Evolutionary conservation across 2,329 filamentous ascomycete genomes (phyloP), one percentile per base, ranked within the genome.

Genomic region (Aspergillus fructus): DNA sequence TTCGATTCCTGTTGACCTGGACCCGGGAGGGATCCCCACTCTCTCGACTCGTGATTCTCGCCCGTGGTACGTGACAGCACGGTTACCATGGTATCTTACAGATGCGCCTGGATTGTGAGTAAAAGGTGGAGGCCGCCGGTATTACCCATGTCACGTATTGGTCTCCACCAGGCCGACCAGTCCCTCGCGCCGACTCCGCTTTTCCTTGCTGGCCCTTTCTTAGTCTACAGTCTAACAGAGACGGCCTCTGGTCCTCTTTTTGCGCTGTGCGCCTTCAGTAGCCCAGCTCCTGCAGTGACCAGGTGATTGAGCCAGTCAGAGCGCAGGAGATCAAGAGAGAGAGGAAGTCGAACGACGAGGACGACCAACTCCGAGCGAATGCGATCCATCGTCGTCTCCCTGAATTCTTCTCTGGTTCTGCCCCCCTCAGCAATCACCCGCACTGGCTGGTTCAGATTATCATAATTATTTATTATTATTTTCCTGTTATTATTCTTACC

Each of bases 141-240:
- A 60, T 64, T 30, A 9, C 3, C 9, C 27, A 30, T 9, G 27
- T 30, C 27, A 30, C 27, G 27, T 30, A 30, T 3, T 0, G 8
- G 27, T 30, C 27, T 30, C 27, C 27, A 30, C 27, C 27, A 9
- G 27, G 27, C 27, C 27, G 27, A 30, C 27, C 27, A 30, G 27
- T 30, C 62, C 62, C 64, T 66, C 59, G 64, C 62, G 63, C 63
- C 53, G 59, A 55, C 59, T 63, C 62, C 64, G 56, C 59, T 63
- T 58, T 59, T 55, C 58, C 49, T 56, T 53, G 30, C 42, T 19
- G 24, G 43, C 5, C 5, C 23, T 27, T 15, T 24, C 27, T 30
- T 30, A 30, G 27, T 30, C 27, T 9, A 3, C 17, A 47, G 43
- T n/a, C 23, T 47, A 17, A 33, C 23, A n/a, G 15, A 33, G 45